Percentiles rank a stretch among this genome's conserved stretches.
These are phyloP conservation scores for Cyberlindnera japonica DNA, from an alignment of 805 yeast genomes.

Conservation along the genomic window DNA sequence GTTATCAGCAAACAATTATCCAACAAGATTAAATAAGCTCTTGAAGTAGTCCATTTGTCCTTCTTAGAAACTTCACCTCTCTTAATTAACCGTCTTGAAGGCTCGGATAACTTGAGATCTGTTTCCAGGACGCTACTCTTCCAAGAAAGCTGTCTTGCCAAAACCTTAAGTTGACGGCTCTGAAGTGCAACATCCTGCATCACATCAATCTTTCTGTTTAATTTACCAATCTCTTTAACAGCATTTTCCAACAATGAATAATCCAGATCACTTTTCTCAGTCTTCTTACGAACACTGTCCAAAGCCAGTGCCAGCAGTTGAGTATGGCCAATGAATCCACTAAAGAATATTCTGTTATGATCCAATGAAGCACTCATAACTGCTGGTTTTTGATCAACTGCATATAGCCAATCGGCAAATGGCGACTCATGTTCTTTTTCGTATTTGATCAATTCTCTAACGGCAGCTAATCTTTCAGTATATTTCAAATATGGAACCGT, in stretches of 20 bases:
- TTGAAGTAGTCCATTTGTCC: conserved; percentile 59
- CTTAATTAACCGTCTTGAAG: conserved; percentile 51
- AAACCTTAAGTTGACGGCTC: conserved; percentile 47
- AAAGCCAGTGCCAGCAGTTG: conserved; percentile 62
- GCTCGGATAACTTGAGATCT: conserved; percentile 49
- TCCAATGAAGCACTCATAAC: conserved; percentile 40
- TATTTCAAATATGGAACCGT: conserved; percentile 51
- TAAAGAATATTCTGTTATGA: conserved; percentile 52
- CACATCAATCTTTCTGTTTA: conserved; percentile 59
- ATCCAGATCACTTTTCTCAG: conserved; percentile 48
- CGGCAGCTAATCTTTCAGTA: conserved; percentile 57
- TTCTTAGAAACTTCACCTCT: conserved; percentile 58
- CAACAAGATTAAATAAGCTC: conserved; percentile 50
- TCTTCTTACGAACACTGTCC: conserved; percentile 50
- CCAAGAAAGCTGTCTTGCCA: conserved; percentile 54
- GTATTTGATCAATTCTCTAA: conserved; percentile 50
- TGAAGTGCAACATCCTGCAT: conserved; percentile 61
- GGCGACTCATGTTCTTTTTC: conserved; percentile 39
- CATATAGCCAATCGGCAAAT: conserved; percentile 56
- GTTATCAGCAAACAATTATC: conserved; percentile 71
- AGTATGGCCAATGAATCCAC: conserved; percentile 52
- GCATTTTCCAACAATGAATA: conserved; percentile 48
- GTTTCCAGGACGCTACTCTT: conserved; percentile 41
- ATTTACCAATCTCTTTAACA: conserved; percentile 46
- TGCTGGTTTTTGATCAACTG: conserved; percentile 46